Percentiles rank a stretch among this genome's conserved stretches.
Conservation (phyloP, 2,329 filamentous ascomycete species). For the Aspergillus clavatus region DNA sequence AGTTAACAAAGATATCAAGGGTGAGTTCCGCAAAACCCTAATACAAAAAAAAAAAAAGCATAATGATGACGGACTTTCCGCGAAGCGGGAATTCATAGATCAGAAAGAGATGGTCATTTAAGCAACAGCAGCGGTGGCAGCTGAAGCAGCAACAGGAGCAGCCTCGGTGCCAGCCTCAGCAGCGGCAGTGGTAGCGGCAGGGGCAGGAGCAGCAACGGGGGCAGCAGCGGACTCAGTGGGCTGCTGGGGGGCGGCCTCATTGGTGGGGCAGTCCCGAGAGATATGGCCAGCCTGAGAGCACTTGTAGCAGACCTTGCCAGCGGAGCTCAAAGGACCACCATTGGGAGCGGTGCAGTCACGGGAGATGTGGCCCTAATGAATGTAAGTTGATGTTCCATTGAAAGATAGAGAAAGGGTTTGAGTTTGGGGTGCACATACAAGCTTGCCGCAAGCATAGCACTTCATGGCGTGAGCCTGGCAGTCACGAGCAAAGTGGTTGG, state of each 20-base stretch:
- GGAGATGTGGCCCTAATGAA: slow-evolving; percentile 69
- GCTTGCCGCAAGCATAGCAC: slow-evolving; percentile 94
- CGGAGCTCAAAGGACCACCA: slow-evolving; percentile 89
- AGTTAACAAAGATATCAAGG: slow-evolving; percentile 17
- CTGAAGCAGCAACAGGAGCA: slow-evolving; percentile 31
- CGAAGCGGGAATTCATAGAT: slow-evolving; percentile 15
- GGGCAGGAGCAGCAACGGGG: slow-evolving; percentile 31
- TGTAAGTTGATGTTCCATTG: not conserved
- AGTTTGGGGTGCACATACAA: slow-evolving; percentile 51
- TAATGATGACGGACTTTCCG: slow-evolving; percentile 17
- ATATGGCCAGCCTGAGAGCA: slow-evolving; percentile 96
- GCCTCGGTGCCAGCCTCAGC: slow-evolving; percentile 38
- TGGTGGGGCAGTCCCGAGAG: slow-evolving; percentile 88
- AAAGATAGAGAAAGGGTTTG: too few relatives aligned
- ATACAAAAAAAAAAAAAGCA: slow-evolving; percentile 24
- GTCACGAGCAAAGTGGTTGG: slow-evolving; percentile 97
- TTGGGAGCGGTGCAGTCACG: slow-evolving; percentile 95
- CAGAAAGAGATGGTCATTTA: slow-evolving; percentile 25
- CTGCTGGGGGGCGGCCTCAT: slow-evolving; percentile 44
- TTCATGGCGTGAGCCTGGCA: slow-evolving; percentile 99
- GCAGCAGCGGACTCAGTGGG: slow-evolving; percentile 34
- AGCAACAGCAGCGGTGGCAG: slow-evolving; percentile 43
- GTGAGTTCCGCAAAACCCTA: slow-evolving; percentile 26
- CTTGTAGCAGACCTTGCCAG: slow-evolving; percentile 97
- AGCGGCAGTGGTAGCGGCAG: slow-evolving; percentile 21